Evolutionary conservation across 2,329 filamentous ascomycete genomes (phyloP), one percentile per base, ranked within the genome.

Genomic region (Botryotinia narcissicola): DNA sequence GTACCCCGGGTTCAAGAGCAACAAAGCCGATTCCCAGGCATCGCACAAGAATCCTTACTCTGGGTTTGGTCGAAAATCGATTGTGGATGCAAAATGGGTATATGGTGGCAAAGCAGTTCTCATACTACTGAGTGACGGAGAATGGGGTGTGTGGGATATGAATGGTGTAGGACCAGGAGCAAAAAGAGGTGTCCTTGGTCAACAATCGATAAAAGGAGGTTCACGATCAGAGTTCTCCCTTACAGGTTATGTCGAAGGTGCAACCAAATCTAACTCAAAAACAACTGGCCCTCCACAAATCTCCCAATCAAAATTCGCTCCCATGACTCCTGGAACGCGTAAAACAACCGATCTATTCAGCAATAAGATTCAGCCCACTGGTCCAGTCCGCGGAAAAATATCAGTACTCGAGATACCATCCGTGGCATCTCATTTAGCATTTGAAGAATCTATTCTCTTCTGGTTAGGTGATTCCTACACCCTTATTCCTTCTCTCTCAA

Each of bases 71-170:
- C 84, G 90, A 61, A 92, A 91, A 77, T 86, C 86, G 0, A 85
- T 91, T n/a, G 80, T 91, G 22, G 89, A 89, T 67, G 88, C 89
- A 1, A 85, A 86, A 8, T 91, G 90, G 90, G 86, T 91, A 66
- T 83, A 86, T 3, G 86, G 87, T 74, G 90, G 90, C 16, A 85
- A 87, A 64, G 89, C 89, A 8, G 83, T 91, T 42, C 82, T 91
- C 59, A 84, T 85, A 1, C 83, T 91, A 3, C 82, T 91, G 5
- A 86, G 87, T 1, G 90, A 91, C 76, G 90, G 89, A 10, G 89
- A 89, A 79, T 91, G 90, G 90, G 90, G 88, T 22, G 87, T 91
- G 48, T 91, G 89, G 89, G 89, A 91, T 77, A 84, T 91, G 62
- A 88, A 91, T 75, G 87, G 88, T 12, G 84, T 84, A 44, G 86